Evolutionary conservation across 331 rosid genomes (phyloP), one percentile per base, ranked within the genome.

Genomic region (Cydonia oblonga): DNA sequence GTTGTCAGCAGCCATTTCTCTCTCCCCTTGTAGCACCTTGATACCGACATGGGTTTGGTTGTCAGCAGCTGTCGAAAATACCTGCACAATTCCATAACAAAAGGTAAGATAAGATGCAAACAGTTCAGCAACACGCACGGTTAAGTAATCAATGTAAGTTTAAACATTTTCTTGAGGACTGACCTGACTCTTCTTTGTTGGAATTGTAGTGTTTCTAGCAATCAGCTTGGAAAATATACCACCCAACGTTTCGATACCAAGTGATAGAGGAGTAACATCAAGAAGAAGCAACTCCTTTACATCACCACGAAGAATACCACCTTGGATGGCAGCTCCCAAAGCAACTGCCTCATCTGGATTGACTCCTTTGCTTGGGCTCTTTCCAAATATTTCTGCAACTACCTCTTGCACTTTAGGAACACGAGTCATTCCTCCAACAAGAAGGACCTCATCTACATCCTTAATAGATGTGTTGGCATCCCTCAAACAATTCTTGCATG

Each of bases 281-380:
- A 75, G 44, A 64, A 75, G 26, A 67, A 67, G 73, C 60, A 53
- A 77, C 69, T 92, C 96, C 80, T 86, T 92, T 63, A 92, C 96
- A 82, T 90, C 96, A 68, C 98, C 96, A 5, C 96, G 91, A 7
- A 92, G 86, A 70, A 92, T 92, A 67, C 98, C 98, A 71, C 96
- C 98, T 81, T 90, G 96, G 56, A 92, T 84, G 30, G 96, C 96
- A 1, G 98, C 98, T 33, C 98, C 98, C 87, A 88, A 56, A 26
- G 96, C 95, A 70, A 90, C 96, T 33, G 95, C 96, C 84, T 90
- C 95, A 52, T 90, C 96, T 33, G 96, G 96, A 62, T 90, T 90
- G 66, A 90, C 95, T 57, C 96, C 96, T 79, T 90, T 90, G 54
- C 96, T 90, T 10, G 93, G 91, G 73, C 80, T 74, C 82, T 86